A percentile compares a stretch with the other conserved stretches of the same genome.
Conservation (phyloP, 2,329 filamentous ascomycete genomes). For the Nectriaceae sp. region DNA sequence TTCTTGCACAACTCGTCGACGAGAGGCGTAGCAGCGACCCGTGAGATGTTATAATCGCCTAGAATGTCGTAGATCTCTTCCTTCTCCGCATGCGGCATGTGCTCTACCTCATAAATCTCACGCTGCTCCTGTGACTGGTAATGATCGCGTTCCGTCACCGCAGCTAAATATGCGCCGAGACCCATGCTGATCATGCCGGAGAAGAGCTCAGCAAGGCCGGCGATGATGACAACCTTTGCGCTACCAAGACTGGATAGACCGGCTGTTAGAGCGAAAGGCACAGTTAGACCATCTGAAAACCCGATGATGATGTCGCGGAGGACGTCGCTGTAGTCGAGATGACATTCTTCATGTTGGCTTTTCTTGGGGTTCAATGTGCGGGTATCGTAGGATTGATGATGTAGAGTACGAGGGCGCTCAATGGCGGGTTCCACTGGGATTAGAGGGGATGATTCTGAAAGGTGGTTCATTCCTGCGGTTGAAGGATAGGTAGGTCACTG, state of each 20-base stretch:
- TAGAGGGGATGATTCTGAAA: conserved; percentile 35
- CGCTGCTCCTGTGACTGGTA: conserved; percentile 51
- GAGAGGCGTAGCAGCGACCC: conserved; percentile 55
- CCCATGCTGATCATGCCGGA: conserved; percentile 75
- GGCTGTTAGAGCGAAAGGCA: conserved; percentile 74
- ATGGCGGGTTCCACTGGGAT: conserved; percentile 32
- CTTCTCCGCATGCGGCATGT: conserved; percentile 22
- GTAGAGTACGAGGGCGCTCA: conserved; percentile 29
- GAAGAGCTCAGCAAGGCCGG: conserved; percentile 70
- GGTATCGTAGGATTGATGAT: conserved; percentile 16
- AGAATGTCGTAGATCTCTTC: conserved; percentile 21
- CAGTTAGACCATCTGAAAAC: conserved; percentile 73
- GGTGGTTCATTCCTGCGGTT: background rate
- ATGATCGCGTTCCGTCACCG: conserved; percentile 55
- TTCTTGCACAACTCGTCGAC: conserved; percentile 59
- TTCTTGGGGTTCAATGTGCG: conserved; percentile 25
- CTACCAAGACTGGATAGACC: conserved; percentile 64
- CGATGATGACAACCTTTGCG: conserved; percentile 65
- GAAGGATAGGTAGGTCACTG: conserved; percentile 25
- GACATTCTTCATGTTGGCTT: conserved; percentile 24
- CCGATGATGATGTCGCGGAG: conserved; percentile 70
- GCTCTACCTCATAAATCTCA: conserved; percentile 47
- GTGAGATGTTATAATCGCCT: conserved; percentile 25
- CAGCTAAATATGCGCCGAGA: conserved; percentile 68
- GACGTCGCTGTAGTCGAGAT: conserved; percentile 44